These are phyloP conservation scores for Exsudoporus frostii DNA, from an alignment of 768 basidiomycete species.

Conservation along the genomic window DNA sequence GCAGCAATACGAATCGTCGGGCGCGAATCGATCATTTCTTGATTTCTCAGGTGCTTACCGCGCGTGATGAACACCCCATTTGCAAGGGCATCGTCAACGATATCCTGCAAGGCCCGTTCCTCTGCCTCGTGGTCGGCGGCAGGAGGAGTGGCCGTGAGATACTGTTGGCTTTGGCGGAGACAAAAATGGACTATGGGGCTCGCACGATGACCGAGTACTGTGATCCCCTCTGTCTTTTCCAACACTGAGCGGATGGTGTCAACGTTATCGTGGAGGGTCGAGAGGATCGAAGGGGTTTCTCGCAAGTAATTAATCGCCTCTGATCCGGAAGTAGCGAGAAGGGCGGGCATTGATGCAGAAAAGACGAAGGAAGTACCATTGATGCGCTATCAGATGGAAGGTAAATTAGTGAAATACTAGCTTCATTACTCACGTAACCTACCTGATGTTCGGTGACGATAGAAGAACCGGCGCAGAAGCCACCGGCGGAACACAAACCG, in stretches of 20 bases:
- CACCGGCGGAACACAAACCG: conserved; percentile 79
- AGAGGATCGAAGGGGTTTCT: conserved; percentile 71
- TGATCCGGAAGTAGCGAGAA: conserved; percentile 84
- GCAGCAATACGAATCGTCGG: conserved; percentile 87
- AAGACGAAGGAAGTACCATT: conserved; percentile 95
- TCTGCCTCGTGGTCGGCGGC: conserved; percentile 58
- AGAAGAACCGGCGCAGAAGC: conserved; percentile 90
- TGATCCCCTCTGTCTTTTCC: conserved; percentile 76
- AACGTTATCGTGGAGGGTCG: conserved; percentile 77
- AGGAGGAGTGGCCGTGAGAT: conserved; percentile 22
- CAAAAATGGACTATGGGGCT: conserved; percentile 88
- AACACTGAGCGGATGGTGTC: conserved; percentile 74
- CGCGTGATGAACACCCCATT: conserved; percentile 87
- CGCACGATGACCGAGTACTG: conserved; percentile 79
- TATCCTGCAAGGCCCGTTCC: conserved; percentile 82
- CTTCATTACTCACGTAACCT: neutral
- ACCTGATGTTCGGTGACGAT: conserved; percentile 89
- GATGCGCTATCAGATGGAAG: conserved; percentile 62
- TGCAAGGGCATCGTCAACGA: conserved; percentile 81
- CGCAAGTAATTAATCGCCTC: conserved; percentile 81
- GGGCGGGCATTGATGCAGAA: conserved; percentile 90
- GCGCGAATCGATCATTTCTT: conserved; percentile 77
- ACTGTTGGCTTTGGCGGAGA: conserved; percentile 39
- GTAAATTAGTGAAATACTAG: neutral
- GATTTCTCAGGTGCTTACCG: conserved; percentile 75